phyloP scores from a whole-genome alignment of 2,329 filamentous ascomycete species.

The Aureobasidium leucospermi region DNA sequence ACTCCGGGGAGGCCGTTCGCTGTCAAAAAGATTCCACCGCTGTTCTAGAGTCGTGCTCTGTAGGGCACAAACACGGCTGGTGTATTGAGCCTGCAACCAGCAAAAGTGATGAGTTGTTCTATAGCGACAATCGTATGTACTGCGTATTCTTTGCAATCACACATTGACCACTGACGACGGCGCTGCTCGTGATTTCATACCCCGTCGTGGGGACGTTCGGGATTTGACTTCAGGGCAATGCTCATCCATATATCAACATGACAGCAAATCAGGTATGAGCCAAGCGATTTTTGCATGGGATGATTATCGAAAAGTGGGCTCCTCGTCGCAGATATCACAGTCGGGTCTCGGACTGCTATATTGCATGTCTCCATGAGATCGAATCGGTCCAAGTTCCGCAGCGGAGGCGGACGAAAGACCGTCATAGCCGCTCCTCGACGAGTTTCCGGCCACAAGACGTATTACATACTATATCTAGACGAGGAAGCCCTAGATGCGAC shows the following conservation, averaged over 20 bases:
- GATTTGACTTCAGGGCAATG: neutral
- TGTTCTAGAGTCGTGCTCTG: neutral
- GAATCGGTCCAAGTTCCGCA: neutral
- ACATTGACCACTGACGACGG: too few species aligned
- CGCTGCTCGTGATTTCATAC: neutral
- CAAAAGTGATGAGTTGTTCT: neutral
- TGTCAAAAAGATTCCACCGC: neutral
- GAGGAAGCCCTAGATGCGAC: neutral
- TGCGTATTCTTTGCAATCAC: too few species aligned
- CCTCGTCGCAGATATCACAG: neutral
- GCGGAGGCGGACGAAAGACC: neutral
- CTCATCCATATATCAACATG: neutral
- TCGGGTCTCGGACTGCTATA: neutral
- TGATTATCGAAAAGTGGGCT: neutral
- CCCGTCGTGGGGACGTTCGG: neutral
- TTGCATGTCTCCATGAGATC: neutral
- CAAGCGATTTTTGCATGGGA: neutral
- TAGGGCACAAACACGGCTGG: neutral
- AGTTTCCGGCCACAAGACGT: too few species aligned
- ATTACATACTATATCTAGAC: too few species aligned
- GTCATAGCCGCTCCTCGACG: neutral
- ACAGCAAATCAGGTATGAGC: neutral
- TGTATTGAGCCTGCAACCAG: neutral
- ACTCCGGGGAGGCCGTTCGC: neutral
- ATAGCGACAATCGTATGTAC: neutral